A percentile compares a stretch with the other conserved stretches of the same genome.
These are phyloP conservation scores for Arachnopeziza araneosa DNA, from an alignment of 2,329 filamentous ascomycete species.

Conservation along the genomic window DNA sequence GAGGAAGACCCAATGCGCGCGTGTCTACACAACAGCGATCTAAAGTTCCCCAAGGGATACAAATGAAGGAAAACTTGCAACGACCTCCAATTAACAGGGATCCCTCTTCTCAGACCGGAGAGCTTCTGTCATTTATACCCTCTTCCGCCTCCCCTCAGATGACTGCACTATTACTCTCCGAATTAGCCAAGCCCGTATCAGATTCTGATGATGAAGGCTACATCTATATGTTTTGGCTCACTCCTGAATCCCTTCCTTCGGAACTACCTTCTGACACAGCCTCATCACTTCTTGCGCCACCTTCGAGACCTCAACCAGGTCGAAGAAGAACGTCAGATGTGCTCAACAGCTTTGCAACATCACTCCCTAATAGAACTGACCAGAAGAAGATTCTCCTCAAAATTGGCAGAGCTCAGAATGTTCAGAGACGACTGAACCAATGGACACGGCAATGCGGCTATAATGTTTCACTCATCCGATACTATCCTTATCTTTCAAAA, in stretches of 20 bases:
- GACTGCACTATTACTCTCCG: slow-evolving; percentile 64
- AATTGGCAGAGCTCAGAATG: slow-evolving; percentile 68
- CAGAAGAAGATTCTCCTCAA: slow-evolving; percentile 62
- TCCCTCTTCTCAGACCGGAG: slow-evolving; percentile 32
- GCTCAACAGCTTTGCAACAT: slow-evolving; percentile 43
- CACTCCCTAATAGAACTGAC: slow-evolving; percentile 26
- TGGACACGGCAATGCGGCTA: slow-evolving; percentile 94
- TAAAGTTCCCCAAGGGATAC: slow-evolving; percentile 2
- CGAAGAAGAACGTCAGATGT: slow-evolving; percentile 48
- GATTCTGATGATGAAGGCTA: slow-evolving; percentile 76
- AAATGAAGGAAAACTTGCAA: slow-evolving; percentile 10
- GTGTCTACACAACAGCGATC: slow-evolving; percentile 11
- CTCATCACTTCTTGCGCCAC: slow-evolving; percentile 51
- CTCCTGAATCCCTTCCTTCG: slow-evolving; percentile 53
- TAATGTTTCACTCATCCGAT: slow-evolving; percentile 79
- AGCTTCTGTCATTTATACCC: slow-evolving; percentile 65
- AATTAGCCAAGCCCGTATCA: slow-evolving; percentile 72
- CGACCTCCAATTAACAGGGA: slow-evolving; percentile 24
- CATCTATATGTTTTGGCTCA: slow-evolving; percentile 99
- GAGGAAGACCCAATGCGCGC: slow-evolving; percentile 10
- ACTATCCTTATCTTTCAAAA: slow-evolving; percentile 69
- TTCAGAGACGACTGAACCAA: slow-evolving; percentile 84
- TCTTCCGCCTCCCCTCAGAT: slow-evolving; percentile 59
- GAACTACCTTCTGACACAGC: slow-evolving; percentile 53
- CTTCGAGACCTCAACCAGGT: slow-evolving; percentile 33